Percentiles rank a stretch among this genome's conserved stretches.
Evolutionary conservation across 1,284 basidiomycete genomes (phyloP).

Genomic region (Pseudozyma sp.): DNA sequence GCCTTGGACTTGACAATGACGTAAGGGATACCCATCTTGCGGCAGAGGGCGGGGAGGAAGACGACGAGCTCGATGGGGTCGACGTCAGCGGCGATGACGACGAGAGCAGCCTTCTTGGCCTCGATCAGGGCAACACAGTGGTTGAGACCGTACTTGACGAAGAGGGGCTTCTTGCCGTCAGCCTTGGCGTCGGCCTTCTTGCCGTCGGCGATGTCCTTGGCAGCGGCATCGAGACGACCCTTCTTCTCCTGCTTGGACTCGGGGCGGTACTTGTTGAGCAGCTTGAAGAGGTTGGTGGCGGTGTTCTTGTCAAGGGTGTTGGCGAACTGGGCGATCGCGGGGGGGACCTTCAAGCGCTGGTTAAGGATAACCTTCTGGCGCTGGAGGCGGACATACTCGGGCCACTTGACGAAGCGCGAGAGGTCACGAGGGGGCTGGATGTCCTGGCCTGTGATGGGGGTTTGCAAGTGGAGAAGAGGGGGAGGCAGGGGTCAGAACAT

Average conservation of each 20-base stretch:
- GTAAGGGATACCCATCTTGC: slow-evolving; percentile 99
- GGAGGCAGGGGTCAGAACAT: background rate
- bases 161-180: slow-evolving; percentile 83
- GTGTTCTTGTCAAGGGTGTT: slow-evolving; percentile 99
- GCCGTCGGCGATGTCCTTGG: slow-evolving; percentile 80
- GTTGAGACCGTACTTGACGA: slow-evolving; percentile 97
- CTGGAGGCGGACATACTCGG: slow-evolving; percentile 97
- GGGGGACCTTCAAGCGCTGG: slow-evolving; percentile 98
- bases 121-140: slow-evolving; percentile 90
- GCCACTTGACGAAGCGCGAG: slow-evolving; percentile 99
- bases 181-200: slow-evolving; percentile 68
- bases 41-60: slow-evolving; percentile 96
- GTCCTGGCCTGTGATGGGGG: slow-evolving; percentile 80
- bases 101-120: slow-evolving; percentile 96
- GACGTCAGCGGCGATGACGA: slow-evolving; percentile 97
- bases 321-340: slow-evolving; percentile 96
- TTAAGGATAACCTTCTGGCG: slow-evolving; percentile 98
- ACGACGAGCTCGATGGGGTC: slow-evolving; percentile 95
- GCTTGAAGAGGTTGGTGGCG: slow-evolving; percentile 96
- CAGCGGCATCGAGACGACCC: slow-evolving; percentile 83
- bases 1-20: slow-evolving; percentile 97
- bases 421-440: slow-evolving; percentile 90
- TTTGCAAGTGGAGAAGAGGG: background rate
- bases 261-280: slow-evolving; percentile 94
- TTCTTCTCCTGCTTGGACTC: slow-evolving; percentile 98